A percentile compares a stretch with the other conserved stretches of the same genome.
Conservation (phyloP, 345 rosid genomes). For the Eucalyptus curtisii region DNA sequence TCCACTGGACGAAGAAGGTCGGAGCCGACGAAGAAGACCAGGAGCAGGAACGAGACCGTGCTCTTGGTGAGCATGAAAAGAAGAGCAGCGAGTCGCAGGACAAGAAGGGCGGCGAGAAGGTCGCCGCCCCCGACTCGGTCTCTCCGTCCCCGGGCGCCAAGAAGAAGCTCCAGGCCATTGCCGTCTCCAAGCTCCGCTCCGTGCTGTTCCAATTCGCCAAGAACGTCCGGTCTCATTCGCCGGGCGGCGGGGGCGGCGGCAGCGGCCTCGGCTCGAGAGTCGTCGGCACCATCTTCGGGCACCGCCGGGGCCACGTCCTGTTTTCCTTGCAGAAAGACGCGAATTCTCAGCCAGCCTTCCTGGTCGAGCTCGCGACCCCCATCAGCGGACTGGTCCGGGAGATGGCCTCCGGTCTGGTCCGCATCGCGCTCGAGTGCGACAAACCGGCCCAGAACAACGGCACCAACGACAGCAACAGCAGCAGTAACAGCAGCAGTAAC, state of each 20-base stretch:
- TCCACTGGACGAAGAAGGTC: constrained; percentile 74
- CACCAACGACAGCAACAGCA: not conserved
- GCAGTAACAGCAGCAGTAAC: not conserved
- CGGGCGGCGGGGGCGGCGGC: constrained; percentile 1
- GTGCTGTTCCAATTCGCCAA: constrained; percentile 36
- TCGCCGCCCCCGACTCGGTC: not conserved
- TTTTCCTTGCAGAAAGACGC: constrained; percentile 88
- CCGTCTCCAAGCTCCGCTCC: constrained; percentile 70
- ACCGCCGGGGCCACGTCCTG: constrained; percentile 85
- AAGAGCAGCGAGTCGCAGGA: not conserved
- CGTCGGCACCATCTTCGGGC: constrained; percentile 87
- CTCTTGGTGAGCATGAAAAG: not conserved
- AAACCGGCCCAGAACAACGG: constrained; percentile 4
- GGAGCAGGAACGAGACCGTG: not conserved
- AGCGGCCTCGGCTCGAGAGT: constrained; percentile 46
- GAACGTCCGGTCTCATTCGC: constrained; percentile 13
- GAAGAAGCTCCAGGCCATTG: constrained; percentile 61
- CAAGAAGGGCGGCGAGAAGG: not conserved
- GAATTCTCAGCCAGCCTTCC: constrained; percentile 62
- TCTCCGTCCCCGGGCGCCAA: constrained; percentile 27
- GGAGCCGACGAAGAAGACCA: constrained; percentile 1
- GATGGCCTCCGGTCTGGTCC: constrained; percentile 95
- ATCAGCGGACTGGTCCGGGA: constrained; percentile 78
- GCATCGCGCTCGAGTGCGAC: constrained; percentile 91
- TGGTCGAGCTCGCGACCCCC: constrained; percentile 86